Evolutionary conservation across 2,329 filamentous ascomycete species (phyloP), one percentile per base, ranked within the genome.

Genomic region (Penicillium hordei): DNA sequence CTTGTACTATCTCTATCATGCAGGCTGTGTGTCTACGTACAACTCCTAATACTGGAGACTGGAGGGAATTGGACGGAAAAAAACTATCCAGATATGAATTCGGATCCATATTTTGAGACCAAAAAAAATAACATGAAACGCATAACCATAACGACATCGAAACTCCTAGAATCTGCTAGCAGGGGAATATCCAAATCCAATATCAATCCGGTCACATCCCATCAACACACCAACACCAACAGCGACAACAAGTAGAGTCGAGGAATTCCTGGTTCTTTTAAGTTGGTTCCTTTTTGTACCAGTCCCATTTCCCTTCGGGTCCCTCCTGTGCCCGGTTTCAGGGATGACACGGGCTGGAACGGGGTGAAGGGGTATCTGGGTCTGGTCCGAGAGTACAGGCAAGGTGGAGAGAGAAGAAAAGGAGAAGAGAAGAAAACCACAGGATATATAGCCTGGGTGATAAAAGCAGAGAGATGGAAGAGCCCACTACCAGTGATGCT

Each of bases 81-180:
- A 45, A 36, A 13, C 17, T 34, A 23, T 52, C 31, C 50, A 45
- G 17, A 33, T 8, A 44, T 51, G 31, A 31, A 51, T 56, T 38
- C 29, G n/a, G 23, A 21, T 46, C 50, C 29, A 52, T 36, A 46
- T 25, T 36, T 45, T 46, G 23, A 46, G 50, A 45, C 29, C 39
- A 34, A 38, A 13, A 9, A 21, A 49, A 52, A 56, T 51, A 50
- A 51, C 48, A 56, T 56, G 53, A 52, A 51, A 43, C 42, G 39
- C 54, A 57, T 57, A 48, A 53, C 42, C 55, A 53, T 57, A 57
- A 57, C 55, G 39, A 56, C 53, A 38, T 56, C 23, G 48, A 53
- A 55, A 53, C 55, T 57, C 43, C 49, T 53, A 21, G 40, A 43
- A 33, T 55, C 36, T 38, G 55, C 43, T 48, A 53, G 33, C 17